Evolutionary conservation across 2,329 filamentous ascomycete genomes (phyloP).

Genomic region (Colletotrichum salicis): DNA sequence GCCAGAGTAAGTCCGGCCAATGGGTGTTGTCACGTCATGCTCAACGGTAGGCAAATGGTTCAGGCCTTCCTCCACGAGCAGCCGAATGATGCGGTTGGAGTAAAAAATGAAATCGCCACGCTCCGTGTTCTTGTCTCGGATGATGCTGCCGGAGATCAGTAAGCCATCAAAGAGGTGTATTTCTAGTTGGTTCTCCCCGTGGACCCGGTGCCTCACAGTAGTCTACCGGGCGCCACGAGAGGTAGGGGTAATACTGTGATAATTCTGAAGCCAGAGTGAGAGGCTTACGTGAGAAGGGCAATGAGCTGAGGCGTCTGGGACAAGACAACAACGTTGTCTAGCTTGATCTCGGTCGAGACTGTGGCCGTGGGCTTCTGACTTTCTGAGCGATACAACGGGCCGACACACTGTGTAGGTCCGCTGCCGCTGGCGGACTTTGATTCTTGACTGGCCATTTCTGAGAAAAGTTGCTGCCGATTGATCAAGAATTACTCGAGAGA

Average conservation of each 20-base stretch:
- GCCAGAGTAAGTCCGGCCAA: slow-evolving; percentile 87
- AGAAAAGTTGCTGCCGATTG: slow-evolving; percentile 1
- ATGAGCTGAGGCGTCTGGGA: slow-evolving; percentile 97
- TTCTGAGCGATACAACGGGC: slow-evolving; percentile 80
- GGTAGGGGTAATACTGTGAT: slow-evolving; percentile 31
- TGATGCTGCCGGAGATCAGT: slow-evolving; percentile 73
- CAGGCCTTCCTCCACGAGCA: slow-evolving; percentile 95
- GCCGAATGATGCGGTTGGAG: slow-evolving; percentile 95
- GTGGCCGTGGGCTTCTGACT: slow-evolving; percentile 87
- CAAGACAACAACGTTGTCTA: slow-evolving; percentile 90
- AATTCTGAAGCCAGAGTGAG: not conserved
- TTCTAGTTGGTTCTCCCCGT: not conserved
- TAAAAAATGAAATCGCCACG: slow-evolving; percentile 99
- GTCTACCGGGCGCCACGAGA: not conserved
- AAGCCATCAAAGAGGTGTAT: slow-evolving; percentile 15
- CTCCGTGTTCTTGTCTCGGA: slow-evolving; percentile 88
- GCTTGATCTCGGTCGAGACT: slow-evolving; percentile 82
- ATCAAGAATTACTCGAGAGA: not conserved
- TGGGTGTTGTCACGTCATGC: slow-evolving; percentile 89
- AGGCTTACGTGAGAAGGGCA: slow-evolving; percentile 91
- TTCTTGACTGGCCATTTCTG: slow-evolving; percentile 23
- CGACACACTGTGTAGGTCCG: slow-evolving; percentile 71
- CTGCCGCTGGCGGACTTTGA: slow-evolving; percentile 12
- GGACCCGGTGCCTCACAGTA: not conserved
- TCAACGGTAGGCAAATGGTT: slow-evolving; percentile 95